Base-by-base conservation (phyloP, 108 stramenopile species). In the Aurantiochytrium sp. region DNA sequence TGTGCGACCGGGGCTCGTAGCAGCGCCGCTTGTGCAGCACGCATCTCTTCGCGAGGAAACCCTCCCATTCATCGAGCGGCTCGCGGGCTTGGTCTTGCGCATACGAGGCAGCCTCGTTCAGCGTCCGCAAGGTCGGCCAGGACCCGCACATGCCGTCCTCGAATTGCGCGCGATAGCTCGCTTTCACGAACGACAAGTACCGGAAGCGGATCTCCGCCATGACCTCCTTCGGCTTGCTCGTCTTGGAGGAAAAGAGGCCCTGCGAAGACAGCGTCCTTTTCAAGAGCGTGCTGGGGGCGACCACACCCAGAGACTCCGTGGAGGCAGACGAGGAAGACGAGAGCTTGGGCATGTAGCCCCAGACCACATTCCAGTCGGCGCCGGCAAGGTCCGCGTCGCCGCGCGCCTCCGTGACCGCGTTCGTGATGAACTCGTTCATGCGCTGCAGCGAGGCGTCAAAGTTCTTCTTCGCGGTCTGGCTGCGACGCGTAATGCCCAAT, bases 281-380 rank as follows among this genome's bases (percentile, higher is more conserved):
- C 17, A 54, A 54, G 53, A 54, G 68, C 27, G 30, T n/a, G n/a
- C n/a, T n/a, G n/a, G n/a, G n/a, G n/a, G n/a, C n/a, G n/a, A n/a
- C n/a, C n/a, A n/a, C n/a, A n/a, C n/a, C n/a, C n/a, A n/a, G n/a
- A n/a, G n/a, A n/a, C n/a, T n/a, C n/a, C n/a, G n/a, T n/a, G n/a
- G n/a, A n/a, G n/a, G n/a, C n/a, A n/a, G n/a, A n/a, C n/a, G n/a
- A n/a, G n/a, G 50, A 52, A 17, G 50, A 52, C 1, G 50, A 52
- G 50, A 52, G 8, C 50, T 15, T 17, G 50, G 73, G 88, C 27
- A 88, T 37, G 31, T 48, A 85, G 24, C 30, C 30, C 73, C 73
- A 85, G 19, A 88, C 86, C 24, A 24, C n/a, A 4, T 86, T 24
- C 88, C 88, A 88, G 45, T 88, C 88, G 19, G 88, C 73, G 3